Evolutionary conservation across 2,329 filamentous ascomycete species (phyloP).

Genomic region (Colletotrichum godetiae): DNA sequence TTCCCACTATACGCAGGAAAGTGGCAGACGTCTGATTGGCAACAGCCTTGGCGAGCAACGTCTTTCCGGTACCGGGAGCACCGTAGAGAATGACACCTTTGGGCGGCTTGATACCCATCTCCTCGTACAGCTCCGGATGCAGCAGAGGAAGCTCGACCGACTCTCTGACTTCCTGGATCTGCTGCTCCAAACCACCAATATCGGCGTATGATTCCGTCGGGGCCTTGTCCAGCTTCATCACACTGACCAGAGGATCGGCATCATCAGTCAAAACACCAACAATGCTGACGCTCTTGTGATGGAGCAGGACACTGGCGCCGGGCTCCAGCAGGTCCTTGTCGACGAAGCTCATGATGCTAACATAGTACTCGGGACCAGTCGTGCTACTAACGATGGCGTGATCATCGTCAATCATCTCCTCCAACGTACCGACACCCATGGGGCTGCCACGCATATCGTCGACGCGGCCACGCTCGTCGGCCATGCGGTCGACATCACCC

Average conservation of each 20-base stretch:
- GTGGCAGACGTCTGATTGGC: slow-evolving; percentile 98
- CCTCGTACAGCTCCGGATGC: slow-evolving; percentile 97
- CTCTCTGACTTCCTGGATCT: slow-evolving; percentile 98
- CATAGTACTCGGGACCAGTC: slow-evolving; percentile 98
- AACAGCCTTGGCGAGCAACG: slow-evolving; percentile 97
- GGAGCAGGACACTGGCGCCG: slow-evolving; percentile 92
- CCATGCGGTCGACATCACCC: slow-evolving; percentile 82
- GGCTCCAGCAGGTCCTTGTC: slow-evolving; percentile 98
- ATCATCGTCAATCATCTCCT: slow-evolving; percentile 99
- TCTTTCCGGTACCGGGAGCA: slow-evolving; percentile 95
- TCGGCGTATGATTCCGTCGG: slow-evolving; percentile 98
- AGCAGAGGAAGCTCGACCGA: slow-evolving; percentile 95
- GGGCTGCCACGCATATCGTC: slow-evolving; percentile 99
- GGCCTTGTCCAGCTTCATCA: slow-evolving; percentile 99
- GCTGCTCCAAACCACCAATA: slow-evolving; percentile 93
- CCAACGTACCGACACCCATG: slow-evolving; percentile 97
- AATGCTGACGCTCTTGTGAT: slow-evolving; percentile 98
- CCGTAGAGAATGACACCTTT: slow-evolving; percentile 99
- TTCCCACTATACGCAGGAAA: slow-evolving; percentile 98
- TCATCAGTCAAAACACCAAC: slow-evolving; percentile 98
- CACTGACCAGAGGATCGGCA: slow-evolving; percentile 92
- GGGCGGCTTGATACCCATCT: slow-evolving; percentile 99
- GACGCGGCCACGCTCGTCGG: slow-evolving; percentile 92
- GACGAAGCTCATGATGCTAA: slow-evolving; percentile 99
- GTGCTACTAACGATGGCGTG: slow-evolving; percentile 98